These are phyloP conservation scores for Liquidambar formosana DNA, from an alignment of 164 flowering plant genomes.

Conservation along the genomic window DNA sequence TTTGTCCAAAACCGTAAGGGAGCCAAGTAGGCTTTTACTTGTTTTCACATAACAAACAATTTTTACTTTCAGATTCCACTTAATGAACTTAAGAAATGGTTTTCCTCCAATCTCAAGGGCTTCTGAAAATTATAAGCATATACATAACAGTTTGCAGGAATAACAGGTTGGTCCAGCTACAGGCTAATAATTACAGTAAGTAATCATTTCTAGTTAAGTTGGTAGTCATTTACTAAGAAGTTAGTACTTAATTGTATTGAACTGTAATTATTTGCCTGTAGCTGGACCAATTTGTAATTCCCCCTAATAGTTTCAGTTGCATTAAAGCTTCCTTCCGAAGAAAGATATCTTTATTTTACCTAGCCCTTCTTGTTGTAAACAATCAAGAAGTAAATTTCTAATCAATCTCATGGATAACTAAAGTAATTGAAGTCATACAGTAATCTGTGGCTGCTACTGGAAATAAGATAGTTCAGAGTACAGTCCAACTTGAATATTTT, in stretches of 20 bases:
- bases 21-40: neutral
- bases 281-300: no score
- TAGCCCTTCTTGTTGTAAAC: neutral
- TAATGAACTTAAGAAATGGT: neutral
- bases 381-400: no score
- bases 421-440: no score
- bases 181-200: no score
- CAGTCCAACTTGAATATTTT: neutral
- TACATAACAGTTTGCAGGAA: no score
- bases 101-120: neutral
- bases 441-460: no score
- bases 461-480: neutral
- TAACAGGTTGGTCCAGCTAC: no score
- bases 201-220: no score
- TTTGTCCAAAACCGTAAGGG: neutral
- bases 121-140: neutral
- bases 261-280: no score
- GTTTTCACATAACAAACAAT: neutral
- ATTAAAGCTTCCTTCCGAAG: neutral
- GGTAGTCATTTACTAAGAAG: no score
- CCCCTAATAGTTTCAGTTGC: neutral
- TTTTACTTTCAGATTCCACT: neutral
- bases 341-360: neutral
- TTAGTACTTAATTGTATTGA: no score
- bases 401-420: no score